Evolutionary conservation across 2,329 filamentous ascomycete genomes (phyloP), one percentile per base, ranked within the genome.

Genomic region (Chrysoporthe puriensis): DNA sequence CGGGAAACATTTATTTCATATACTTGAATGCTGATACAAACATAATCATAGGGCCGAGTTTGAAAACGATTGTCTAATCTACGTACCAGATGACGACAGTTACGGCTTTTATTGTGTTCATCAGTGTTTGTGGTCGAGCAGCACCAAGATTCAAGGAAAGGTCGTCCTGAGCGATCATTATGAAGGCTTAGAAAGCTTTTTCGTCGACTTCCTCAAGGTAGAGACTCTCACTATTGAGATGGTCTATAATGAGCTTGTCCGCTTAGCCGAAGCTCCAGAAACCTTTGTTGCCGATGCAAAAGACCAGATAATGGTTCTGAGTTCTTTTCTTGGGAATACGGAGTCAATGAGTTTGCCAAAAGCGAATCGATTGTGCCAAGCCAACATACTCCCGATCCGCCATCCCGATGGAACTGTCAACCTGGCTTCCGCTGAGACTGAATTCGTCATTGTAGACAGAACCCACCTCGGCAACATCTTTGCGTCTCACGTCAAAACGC

Each of bases 381-480:
- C 21, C 9, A 59, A 36, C 3, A 70, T 77, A 5, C 70, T 78
- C n/a, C 77, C 77, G 4, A 63, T 77, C 52, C 66, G 69, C 34
- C 62, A 72, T 16, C 64, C 71, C 18, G 36, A 60, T 62, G 71
- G 73, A 1, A 18, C 34, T 1, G 66, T 74, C 26, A 64, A 1
- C 3, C 63, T 72, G n/a, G 36, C 48, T 14, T 50, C 72, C 2
- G 54, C 34, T 8, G 8, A 21, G 1, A 66, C 58, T 0, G 66
- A 73, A 2, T 82, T 82, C 61, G 74, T 73, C 13, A 75, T 82
- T 1, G 63, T 73, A 1, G 80, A 82, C 61, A 76, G 76, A 34
- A 73, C 79, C 8, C 21, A 50, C 0, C 63, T 80, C 1, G 62
- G 58, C 0, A 69, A 73, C 3, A 62, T 69, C 0, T 82, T 82